Evolutionary conservation across 352 stramenopile genomes (phyloP).

Genomic region (Peronospora tabacina): DNA sequence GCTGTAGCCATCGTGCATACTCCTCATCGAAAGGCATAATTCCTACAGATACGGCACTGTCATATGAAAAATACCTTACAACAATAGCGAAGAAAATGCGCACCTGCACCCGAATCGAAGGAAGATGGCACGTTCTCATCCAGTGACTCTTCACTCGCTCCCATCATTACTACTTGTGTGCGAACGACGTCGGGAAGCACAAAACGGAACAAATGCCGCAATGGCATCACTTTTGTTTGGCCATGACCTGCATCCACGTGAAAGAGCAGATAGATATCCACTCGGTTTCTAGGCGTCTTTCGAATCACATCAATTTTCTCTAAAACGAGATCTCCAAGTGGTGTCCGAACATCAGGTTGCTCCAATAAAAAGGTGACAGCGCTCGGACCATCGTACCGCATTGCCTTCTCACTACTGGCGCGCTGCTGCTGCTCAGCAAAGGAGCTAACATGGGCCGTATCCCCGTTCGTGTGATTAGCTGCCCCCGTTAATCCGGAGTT

Average conservation of each 20-base stretch:
- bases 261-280: constrained; percentile 76
- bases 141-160: constrained; percentile 59
- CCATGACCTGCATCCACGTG: constrained; percentile 52
- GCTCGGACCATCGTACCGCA: constrained; percentile 60
- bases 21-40: constrained; percentile 79
- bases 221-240: constrained; percentile 49
- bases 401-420: constrained; percentile 34
- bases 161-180: constrained; percentile 60
- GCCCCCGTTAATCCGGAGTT: constrained; percentile 1
- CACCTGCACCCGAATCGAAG: constrained; percentile 50
- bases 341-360: constrained; percentile 55
- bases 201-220: constrained; percentile 74
- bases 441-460: constrained; percentile 9
- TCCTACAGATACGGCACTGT: constrained; percentile 4
- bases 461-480: constrained; percentile 10
- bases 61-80: not conserved
- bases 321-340: constrained; percentile 73
- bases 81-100: constrained; percentile 6
- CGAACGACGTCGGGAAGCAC: constrained; percentile 51
- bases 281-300: constrained; percentile 33
- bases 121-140: constrained; percentile 54
- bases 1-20: constrained; percentile 82
- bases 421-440: constrained; percentile 23
- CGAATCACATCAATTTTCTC: constrained; percentile 80
- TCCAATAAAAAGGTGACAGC: constrained; percentile 62